Percentiles rank a stretch among this genome's conserved stretches.
Evolutionary conservation across 192 early-diverging fungal genomes (phyloP).

Genomic region (Rhizophagus clarus): DNA sequence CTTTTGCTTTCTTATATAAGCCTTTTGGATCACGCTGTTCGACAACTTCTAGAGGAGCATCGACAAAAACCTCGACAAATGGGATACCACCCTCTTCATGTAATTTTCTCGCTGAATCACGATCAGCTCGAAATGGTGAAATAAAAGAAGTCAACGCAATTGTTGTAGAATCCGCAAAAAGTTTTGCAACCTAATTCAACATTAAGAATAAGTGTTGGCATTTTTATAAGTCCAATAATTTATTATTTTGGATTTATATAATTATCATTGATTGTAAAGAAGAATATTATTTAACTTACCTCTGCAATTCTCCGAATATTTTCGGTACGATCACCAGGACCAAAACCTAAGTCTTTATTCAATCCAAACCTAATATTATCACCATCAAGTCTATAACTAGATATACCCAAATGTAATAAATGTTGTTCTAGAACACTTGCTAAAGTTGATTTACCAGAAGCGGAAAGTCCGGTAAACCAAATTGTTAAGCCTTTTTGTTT

Average conservation of each 20-base stretch:
- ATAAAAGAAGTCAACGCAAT: conserved; percentile 91
- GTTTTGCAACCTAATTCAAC: conserved; percentile 66
- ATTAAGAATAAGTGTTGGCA: too few relatives aligned
- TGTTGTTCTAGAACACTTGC: conserved; percentile 90
- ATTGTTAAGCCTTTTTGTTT: conserved; percentile 80
- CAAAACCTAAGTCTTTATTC: conserved; percentile 94
- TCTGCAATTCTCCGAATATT: conserved; percentile 96
- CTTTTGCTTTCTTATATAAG: conserved; percentile 93
- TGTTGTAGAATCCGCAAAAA: conserved; percentile 86
- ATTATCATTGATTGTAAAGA: too few relatives aligned
- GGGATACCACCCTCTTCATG: conserved; percentile 77
- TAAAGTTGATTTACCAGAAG: conserved; percentile 91
- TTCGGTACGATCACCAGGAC: conserved; percentile 87
- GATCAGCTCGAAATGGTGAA: conserved; percentile 82
- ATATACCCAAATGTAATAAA: conserved; percentile 71
- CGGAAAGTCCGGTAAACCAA: conserved; percentile 96
- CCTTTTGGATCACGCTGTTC: conserved; percentile 95
- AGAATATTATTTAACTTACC: conserved; percentile 38
- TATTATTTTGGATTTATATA: too few relatives aligned
- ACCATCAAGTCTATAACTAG: conserved; percentile 91
- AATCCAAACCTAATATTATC: conserved; percentile 98
- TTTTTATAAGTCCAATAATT: too few relatives aligned
- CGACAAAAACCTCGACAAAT: conserved; percentile 87
- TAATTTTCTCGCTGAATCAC: conserved; percentile 77
- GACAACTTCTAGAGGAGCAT: conserved; percentile 84